Evolutionary conservation across 345 rosid genomes (phyloP), one percentile per base, ranked within the genome.

Genomic region (Arabis hirsuta): DNA sequence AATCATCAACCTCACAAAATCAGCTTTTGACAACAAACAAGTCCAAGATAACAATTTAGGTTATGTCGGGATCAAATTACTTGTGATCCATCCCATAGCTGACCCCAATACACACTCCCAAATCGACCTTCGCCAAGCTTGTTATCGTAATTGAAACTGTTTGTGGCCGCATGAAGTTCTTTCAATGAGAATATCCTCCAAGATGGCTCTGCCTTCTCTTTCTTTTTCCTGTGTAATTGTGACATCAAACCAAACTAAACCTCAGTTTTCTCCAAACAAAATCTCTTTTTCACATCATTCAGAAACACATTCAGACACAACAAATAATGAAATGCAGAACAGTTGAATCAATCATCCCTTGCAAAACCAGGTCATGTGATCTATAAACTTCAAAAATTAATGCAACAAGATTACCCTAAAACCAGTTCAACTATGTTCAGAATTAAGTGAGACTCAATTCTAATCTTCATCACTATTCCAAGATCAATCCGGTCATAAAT

Each of bases 41-140:
- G 50, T 46, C 31, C 26, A 48, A 58, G 19, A 73, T 20, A 58
- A 73, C 46, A 42, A n/a, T 27, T 32, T 26, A 50, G 5, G 27
- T 44, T 36, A 39, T n/a, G 24, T 44, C 32, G 78, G 50, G 56
- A 36, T 6, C 0, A 9, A 51, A 67, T 82, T 82, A 95, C 98
- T 76, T 95, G 98, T 72, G 99, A 92, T 38, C 98, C 98, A 85
- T 96, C 98, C 92, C 96, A 96, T 19, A 92, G 94, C 87, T 96
- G 99, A 74, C 98, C 98, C 99, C 99, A 96, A 76, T 91, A 96
- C 22, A 92, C 99, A 76, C 97, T 96, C 38, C 99, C 98, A 55
- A 92, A 88, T 67, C 86, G 96, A 31, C 99, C 98, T 87, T 96
- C 99, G 60, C 99, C 98, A 8, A 96, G 90, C 83, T 96, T 96